Percentiles rank a stretch among this genome's conserved stretches.
These are phyloP conservation scores for Elaeagnus macrophylla DNA, from an alignment of 306 rosid species.

Conservation along the genomic window DNA sequence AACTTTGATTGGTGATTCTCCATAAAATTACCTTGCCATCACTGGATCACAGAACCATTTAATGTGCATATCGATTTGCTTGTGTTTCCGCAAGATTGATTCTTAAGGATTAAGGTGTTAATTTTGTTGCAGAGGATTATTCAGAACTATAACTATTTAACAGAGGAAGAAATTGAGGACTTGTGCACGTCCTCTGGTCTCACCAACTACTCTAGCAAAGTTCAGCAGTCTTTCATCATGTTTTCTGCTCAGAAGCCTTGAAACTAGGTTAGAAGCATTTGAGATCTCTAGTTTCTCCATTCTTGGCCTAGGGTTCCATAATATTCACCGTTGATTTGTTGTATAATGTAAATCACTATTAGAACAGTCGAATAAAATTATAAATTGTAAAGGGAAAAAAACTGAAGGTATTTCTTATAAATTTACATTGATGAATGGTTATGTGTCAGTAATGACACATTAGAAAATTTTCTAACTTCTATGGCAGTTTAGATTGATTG, in stretches of 20 bases:
- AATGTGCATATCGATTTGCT: too few species aligned
- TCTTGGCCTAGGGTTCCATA: neutral
- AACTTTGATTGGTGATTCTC: too few species aligned
- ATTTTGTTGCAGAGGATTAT: slow-evolving; percentile 27
- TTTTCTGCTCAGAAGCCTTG: slow-evolving; percentile 68
- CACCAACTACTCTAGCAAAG: slow-evolving; percentile 62
- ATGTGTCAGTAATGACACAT: slow-evolving; percentile 8
- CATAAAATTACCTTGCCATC: too few species aligned
- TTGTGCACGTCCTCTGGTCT: slow-evolving; percentile 75
- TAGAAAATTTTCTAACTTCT: slow-evolving; percentile 2
- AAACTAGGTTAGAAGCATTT: slow-evolving; percentile 23
- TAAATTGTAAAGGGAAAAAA: too few species aligned
- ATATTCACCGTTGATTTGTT: slow-evolving; percentile 11
- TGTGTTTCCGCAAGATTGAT: too few species aligned
- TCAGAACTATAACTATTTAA: slow-evolving; percentile 39
- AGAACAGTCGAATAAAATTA: too few species aligned
- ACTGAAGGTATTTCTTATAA: too few species aligned
- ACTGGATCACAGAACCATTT: too few species aligned
- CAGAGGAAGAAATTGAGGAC: slow-evolving; percentile 59
- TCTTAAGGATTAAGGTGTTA: too few species aligned
- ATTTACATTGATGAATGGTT: too few species aligned
- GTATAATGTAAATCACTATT: slow-evolving; percentile 16
- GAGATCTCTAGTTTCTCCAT: slow-evolving; percentile 19
- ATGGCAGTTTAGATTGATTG: too few species aligned
- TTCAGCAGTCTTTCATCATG: slow-evolving; percentile 65